Conservation (phyloP, 176 grass and related monocot species). For the Canna indica region DNA sequence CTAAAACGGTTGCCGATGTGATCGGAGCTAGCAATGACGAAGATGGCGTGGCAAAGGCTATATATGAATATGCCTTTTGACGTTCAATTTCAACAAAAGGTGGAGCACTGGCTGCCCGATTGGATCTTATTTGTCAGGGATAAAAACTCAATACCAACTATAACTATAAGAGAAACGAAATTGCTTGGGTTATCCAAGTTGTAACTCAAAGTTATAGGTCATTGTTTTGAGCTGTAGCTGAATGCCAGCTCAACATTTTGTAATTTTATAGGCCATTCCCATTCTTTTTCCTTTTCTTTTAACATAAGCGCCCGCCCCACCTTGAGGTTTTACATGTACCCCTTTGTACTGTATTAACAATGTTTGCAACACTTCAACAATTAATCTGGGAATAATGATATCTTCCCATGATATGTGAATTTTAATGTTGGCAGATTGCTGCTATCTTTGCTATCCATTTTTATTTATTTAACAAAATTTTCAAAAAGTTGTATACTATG, state of each 20-base stretch:
- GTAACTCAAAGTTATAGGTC: neutral
- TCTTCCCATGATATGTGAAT: no score
- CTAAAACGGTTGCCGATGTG: constrained; percentile 72
- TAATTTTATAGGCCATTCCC: neutral
- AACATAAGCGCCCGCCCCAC: neutral
- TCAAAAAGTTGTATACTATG: no score
- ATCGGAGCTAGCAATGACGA: constrained; percentile 70
- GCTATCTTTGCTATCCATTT: no score
- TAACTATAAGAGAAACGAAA: neutral
- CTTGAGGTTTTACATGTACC: neutral
- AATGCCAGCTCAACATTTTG: neutral
- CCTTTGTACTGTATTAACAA: neutral
- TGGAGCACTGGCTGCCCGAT: neutral
- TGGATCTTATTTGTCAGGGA: neutral
- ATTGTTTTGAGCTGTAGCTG: neutral
- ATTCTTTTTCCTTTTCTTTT: neutral
- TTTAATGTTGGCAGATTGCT: no score
- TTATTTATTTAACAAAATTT: no score
- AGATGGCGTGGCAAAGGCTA: constrained; percentile 83
- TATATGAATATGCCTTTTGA: constrained; percentile 91
- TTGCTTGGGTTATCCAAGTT: neutral
- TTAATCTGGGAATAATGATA: no score
- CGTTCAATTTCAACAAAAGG: constrained; percentile 9
- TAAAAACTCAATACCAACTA: neutral
- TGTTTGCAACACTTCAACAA: no score